Conservation (phyloP, 2,329 filamentous ascomycete genomes). For the Phoma herbarum region DNA sequence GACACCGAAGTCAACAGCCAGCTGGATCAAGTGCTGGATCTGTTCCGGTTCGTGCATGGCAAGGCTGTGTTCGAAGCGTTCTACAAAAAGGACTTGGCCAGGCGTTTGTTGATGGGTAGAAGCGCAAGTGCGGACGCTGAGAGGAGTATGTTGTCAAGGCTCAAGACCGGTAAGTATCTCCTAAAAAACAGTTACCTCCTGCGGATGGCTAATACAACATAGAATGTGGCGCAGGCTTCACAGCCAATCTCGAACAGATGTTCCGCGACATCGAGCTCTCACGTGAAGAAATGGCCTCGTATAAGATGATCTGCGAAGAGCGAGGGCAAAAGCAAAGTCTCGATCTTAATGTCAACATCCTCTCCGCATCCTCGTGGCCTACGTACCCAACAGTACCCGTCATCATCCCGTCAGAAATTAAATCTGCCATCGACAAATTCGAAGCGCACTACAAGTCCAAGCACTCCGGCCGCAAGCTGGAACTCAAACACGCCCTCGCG, state of each 20-base stretch:
- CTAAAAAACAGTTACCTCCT: not conserved
- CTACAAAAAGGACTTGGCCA: conserved; percentile 96
- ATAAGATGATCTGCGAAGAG: conserved; percentile 73
- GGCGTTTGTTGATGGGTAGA: conserved; percentile 86
- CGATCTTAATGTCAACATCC: conserved; percentile 84
- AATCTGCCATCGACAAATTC: conserved; percentile 80
- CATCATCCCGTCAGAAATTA: conserved; percentile 77
- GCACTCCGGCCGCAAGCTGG: conserved; percentile 84
- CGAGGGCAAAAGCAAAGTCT: conserved; percentile 66
- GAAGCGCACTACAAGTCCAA: conserved; percentile 88
- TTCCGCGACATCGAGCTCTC: conserved; percentile 97
- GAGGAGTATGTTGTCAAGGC: conserved; percentile 89
- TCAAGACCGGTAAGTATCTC: conserved; percentile 70
- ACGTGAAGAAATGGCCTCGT: conserved; percentile 90
- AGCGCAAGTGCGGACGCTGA: conserved; percentile 96
- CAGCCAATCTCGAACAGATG: conserved; percentile 98
- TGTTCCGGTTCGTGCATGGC: conserved; percentile 96
- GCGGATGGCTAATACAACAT: conserved; percentile 21
- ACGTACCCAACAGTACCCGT: conserved; percentile 82
- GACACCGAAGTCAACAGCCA: conserved; percentile 92
- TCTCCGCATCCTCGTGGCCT: conserved; percentile 94
- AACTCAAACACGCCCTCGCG: conserved; percentile 93
- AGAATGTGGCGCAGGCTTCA: conserved; percentile 94
- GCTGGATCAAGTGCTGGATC: conserved; percentile 88
- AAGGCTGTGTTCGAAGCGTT: conserved; percentile 99